phyloP scores from a whole-genome alignment of 2,329 filamentous ascomycete species.

The Harringtonia aguacate region DNA sequence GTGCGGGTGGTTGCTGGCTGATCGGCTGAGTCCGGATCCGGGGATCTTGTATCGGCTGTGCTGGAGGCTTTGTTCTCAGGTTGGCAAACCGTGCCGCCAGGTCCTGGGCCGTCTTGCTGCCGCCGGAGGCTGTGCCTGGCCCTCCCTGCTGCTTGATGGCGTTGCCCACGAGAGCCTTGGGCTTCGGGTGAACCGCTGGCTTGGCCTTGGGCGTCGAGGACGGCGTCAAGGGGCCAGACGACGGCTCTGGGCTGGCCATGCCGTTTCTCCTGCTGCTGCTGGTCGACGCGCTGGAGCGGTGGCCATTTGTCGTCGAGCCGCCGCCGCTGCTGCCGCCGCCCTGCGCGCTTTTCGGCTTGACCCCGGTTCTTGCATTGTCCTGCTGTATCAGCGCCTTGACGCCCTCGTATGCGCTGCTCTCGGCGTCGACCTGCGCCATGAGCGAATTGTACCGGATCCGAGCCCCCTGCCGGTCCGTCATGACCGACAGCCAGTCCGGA shows the following conservation, averaged over 20 bases:
- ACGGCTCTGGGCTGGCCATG: conserved; percentile 3
- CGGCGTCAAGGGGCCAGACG: conserved; percentile 14
- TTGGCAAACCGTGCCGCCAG: conserved; percentile 47
- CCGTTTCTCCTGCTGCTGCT: no score
- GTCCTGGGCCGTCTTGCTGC: conserved; percentile 31
- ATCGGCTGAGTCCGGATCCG: conserved; percentile 40
- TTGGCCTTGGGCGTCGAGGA: conserved; percentile 19
- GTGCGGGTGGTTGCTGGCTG: conserved; percentile 24
- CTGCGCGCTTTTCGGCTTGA: conserved; percentile 27
- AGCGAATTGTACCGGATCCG: conserved; percentile 37
- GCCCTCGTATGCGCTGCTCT: conserved; percentile 39
- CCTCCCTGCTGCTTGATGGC: conserved; percentile 28
- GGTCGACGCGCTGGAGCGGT: no score
- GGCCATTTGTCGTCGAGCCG: neutral
- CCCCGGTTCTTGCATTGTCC: conserved; percentile 53
- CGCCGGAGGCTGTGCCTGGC: conserved; percentile 13
- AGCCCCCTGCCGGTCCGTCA: conserved; percentile 39
- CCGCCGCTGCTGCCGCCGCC: neutral
- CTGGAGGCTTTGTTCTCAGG: conserved; percentile 28
- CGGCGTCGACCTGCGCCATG: conserved; percentile 36
- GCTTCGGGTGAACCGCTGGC: conserved; percentile 53
- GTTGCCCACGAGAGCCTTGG: conserved; percentile 54
- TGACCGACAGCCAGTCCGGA: conserved; percentile 58
- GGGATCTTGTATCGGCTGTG: conserved; percentile 30
- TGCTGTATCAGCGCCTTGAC: conserved; percentile 51